phyloP scores from a whole-genome alignment of 2,329 filamentous ascomycete genomes.

The Fusarium beomiforme region DNA sequence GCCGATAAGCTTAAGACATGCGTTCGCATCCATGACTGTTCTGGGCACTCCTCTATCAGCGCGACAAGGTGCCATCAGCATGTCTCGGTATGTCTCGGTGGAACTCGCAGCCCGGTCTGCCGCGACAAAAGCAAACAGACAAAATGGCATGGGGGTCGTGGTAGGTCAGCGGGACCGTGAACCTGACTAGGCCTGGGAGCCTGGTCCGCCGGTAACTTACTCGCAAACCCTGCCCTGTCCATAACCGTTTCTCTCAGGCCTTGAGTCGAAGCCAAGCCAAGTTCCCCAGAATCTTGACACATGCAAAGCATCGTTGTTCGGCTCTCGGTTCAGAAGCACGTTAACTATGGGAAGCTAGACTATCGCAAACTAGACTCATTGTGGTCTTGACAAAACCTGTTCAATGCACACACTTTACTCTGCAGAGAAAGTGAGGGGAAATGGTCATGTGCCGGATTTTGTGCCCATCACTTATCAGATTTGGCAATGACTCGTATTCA shows the following conservation, averaged over 20 bases:
- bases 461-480: conserved; percentile 9
- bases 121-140: too few relatives aligned
- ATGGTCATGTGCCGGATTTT: conserved; percentile 10
- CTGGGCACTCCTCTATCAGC: not conserved
- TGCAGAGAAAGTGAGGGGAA: conserved; percentile 3
- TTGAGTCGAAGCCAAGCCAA: not conserved
- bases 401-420: conserved; percentile 6
- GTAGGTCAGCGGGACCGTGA: not conserved
- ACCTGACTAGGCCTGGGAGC: not conserved
- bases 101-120: too few relatives aligned
- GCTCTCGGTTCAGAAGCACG: not conserved
- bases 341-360: not conserved
- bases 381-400: not conserved
- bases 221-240: not conserved
- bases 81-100: not conserved
- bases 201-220: not conserved
- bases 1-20: not conserved
- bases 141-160: not conserved
- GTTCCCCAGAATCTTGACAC: not conserved
- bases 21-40: not conserved
- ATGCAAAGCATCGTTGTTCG: not conserved
- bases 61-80: not conserved
- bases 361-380: conserved; percentile 25
- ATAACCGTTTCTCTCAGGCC: not conserved
- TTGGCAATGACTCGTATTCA: not conserved